Evolutionary conservation across 108 stramenopile species (phyloP).

Genomic region (Nannochloropsis salina): DNA sequence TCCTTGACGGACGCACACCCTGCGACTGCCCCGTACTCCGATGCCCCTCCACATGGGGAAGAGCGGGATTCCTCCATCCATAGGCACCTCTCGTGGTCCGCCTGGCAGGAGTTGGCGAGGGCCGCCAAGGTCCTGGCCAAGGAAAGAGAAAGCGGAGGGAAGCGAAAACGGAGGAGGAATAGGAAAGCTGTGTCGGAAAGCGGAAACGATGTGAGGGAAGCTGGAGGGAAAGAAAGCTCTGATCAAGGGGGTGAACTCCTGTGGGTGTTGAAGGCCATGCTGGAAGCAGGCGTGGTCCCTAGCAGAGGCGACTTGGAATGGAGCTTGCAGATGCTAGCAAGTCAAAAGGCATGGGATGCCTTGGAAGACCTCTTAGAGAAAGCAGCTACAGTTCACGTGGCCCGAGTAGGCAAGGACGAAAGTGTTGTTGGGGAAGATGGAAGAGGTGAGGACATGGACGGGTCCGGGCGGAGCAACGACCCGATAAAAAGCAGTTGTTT

Average conservation of each 20-base stretch:
- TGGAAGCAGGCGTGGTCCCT: neutral
- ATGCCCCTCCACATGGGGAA: too few species aligned
- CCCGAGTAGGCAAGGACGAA: neutral
- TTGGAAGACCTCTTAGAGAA: neutral
- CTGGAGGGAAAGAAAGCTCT: neutral
- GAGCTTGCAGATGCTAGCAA: neutral
- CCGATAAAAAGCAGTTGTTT: neutral
- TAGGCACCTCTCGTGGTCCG: neutral
- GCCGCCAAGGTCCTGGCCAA: neutral
- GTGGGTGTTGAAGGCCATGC: neutral
- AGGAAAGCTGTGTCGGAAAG: too few species aligned
- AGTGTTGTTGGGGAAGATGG: neutral
- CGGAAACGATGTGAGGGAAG: neutral
- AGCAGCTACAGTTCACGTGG: neutral
- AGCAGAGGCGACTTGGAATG: neutral
- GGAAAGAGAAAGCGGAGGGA: neutral
- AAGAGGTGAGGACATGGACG: too few species aligned
- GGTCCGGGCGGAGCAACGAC: neutral
- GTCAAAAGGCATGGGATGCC: neutral
- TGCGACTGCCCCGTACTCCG: too few species aligned
- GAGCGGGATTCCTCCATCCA: too few species aligned
- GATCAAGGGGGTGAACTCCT: neutral
- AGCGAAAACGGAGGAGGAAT: neutral
- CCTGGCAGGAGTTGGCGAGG: neutral
- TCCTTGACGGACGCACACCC: too few species aligned